These are phyloP conservation scores for Geotrichum aggregatum DNA, from an alignment of 1,139 yeast species.

Conservation along the genomic window DNA sequence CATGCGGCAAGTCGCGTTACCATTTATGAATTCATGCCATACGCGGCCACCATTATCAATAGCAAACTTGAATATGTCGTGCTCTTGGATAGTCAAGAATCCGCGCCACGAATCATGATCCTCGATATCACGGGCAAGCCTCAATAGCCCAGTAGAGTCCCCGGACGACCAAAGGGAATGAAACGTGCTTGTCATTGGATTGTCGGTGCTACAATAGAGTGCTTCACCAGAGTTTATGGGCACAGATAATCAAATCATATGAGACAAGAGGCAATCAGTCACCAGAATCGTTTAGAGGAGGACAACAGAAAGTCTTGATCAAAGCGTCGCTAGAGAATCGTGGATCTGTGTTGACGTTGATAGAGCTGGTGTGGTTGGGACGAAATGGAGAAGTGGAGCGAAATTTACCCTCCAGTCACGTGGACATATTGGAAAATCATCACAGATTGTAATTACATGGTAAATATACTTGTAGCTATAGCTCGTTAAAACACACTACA, in stretches of 20 bases:
- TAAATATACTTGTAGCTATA: background rate
- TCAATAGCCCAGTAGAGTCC: slow-evolving; percentile 36
- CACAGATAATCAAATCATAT: slow-evolving; percentile 1
- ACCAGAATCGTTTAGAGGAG: background rate
- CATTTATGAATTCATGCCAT: slow-evolving; percentile 39
- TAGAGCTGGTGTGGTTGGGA: slow-evolving; percentile 11
- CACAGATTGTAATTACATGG: too few relatives aligned
- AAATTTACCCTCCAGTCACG: slow-evolving; percentile 12
- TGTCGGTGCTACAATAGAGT: background rate
- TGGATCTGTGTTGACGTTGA: slow-evolving; percentile 9
- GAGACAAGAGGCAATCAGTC: background rate
- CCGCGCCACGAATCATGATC: slow-evolving; percentile 41
- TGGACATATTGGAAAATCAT: slow-evolving; percentile 2
- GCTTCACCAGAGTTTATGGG: background rate
- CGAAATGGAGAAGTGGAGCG: background rate
- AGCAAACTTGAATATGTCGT: slow-evolving; percentile 37
- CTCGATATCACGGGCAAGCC: slow-evolving; percentile 40
- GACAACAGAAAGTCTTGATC: background rate
- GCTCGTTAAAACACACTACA: background rate
- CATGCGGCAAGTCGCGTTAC: slow-evolving; percentile 32
- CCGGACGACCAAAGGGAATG: slow-evolving; percentile 37
- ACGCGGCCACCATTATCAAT: slow-evolving; percentile 34
- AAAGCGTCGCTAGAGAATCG: background rate
- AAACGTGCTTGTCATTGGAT: slow-evolving; percentile 17
- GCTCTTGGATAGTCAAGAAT: slow-evolving; percentile 40